Evolutionary conservation across 1,284 basidiomycete genomes (phyloP), one percentile per base, ranked within the genome.

Genomic region (Fomitopsis pinicola): DNA sequence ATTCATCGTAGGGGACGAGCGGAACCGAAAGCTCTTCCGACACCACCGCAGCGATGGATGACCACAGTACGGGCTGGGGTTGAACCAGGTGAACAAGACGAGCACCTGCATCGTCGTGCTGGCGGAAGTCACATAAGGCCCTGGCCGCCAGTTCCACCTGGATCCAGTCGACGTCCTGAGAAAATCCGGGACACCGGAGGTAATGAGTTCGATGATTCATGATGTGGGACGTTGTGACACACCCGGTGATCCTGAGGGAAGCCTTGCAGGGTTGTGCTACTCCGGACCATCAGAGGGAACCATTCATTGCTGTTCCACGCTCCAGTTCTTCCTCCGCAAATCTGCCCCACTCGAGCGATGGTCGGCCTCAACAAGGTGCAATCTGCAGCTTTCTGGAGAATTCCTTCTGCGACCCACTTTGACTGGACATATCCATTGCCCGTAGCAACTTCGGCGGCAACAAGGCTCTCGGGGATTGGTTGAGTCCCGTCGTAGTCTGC

Each of bases 261-360:
- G 14, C 58, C 68, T 2, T 68, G 66, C 4, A 75, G 64, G 10
- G 66, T 61, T 2, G 70, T 40, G 14, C 70, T 71, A 0, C 73
- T 75, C 58, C 75, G 72, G 19, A 81, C 71, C 4, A 82, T 68
- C 46, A 73, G 69, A 0, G 80, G 80, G 12, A 81, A 68, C 80
- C 80, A 82, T 57, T 83, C 80, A 14, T 67, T 71, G 53, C 71
- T 66, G 46, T 75, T 76, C 80, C 81, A 82, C 14, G 69, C 70
- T 1, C 81, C 80, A 59, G 72, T 75, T 6, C 62, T 57, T 8
- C 67, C 63, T 3, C 80, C 79, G 45, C 72, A 73, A n/a, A 82
- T 66, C 64, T 82, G 80, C 1, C 79, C 80, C 36, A 81, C 73
- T 15, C 80, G 74, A 6, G 80, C 71, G 7, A 76, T 67, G 17